These are phyloP conservation scores for Apiotrichum sp. DNA, from an alignment of 1,284 basidiomycete genomes.

Conservation along the genomic window DNA sequence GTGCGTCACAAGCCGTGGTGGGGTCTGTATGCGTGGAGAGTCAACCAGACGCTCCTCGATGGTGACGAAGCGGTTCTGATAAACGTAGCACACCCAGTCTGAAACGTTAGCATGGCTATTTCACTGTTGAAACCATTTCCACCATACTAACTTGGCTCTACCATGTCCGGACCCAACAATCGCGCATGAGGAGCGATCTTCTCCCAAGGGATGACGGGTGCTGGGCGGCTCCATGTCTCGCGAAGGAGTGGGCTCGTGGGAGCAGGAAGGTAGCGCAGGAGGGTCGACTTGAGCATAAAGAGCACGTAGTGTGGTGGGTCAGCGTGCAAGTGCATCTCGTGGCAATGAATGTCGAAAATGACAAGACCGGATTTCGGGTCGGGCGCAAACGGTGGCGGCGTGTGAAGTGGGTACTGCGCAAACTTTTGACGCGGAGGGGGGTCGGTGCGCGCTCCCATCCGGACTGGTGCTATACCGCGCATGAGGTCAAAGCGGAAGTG, in stretches of 20 bases:
- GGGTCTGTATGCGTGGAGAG: not conserved
- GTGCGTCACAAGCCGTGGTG: not conserved
- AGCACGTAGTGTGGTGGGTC: slow-evolving; percentile 26
- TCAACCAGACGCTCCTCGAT: slow-evolving; percentile 1
- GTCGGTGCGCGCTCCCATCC: slow-evolving; percentile 38
- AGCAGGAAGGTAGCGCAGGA: slow-evolving; percentile 36
- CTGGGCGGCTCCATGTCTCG: slow-evolving; percentile 25
- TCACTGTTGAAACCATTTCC: not conserved
- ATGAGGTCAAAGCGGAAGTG: slow-evolving; percentile 26
- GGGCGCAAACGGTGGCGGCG: slow-evolving; percentile 31
- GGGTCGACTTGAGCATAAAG: slow-evolving; percentile 30
- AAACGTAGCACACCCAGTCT: slow-evolving; percentile 47
- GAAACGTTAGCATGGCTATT: not conserved
- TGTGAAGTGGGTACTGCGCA: slow-evolving; percentile 29
- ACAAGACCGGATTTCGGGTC: slow-evolving; percentile 39
- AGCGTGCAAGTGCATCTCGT: slow-evolving; percentile 5
- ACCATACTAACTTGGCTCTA: slow-evolving; percentile 16
- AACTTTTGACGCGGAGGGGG: slow-evolving; percentile 41
- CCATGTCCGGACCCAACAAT: slow-evolving; percentile 33
- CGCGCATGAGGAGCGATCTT: slow-evolving; percentile 37
- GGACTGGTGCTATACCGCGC: slow-evolving; percentile 26
- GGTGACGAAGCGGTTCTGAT: slow-evolving; percentile 40
- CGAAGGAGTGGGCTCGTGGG: slow-evolving; percentile 29
- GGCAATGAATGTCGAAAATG: slow-evolving; percentile 34
- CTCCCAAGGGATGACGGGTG: slow-evolving; percentile 28